Base-by-base conservation (phyloP, 192 early-diverging fungal genomes). In the Mortierella antarctica region DNA sequence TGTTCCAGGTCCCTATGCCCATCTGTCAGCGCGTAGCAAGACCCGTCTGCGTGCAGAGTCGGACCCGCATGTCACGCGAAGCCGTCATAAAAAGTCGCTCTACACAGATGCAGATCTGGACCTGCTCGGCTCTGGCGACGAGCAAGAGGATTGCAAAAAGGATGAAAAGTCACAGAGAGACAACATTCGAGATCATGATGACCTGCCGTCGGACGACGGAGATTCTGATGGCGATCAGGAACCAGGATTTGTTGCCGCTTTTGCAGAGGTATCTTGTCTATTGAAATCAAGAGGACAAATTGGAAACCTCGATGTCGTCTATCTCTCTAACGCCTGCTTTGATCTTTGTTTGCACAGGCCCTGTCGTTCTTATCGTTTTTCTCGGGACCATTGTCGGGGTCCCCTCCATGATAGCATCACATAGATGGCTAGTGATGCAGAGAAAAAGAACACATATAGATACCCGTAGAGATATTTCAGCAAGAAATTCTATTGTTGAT, bases 91-190 rank as follows among this genome's bases (percentile, higher is more conserved):
- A 55, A 80, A 72, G 13, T 80, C 77, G 20, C 65, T 72, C 11
- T 80, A 80, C 14, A 80, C 77, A 5, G 77, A 80, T 49, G 77
- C 59, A 7, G 77, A 80, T 39, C 47, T 80, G 70, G 77, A 80
- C 51, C 52, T 80, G 53, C 50, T 80, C 5, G 77, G 58, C 5
- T 80, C 77, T 10, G 77, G 59, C 17, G 65, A 62, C 31, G 70
- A 61, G 15, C 17, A 39, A 4, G 61, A 57, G 15, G 57, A 39
- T 0, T 45, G 41, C n/a, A 51, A 62, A 6, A 54, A 65, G 2
- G 63, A 73, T 53, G 31, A 52, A 9, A 44, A 58, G 6, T 18
- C n/a, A 12, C 20, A 20, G 48, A 6, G 46, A 18, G 41, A 63
- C 2, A 45, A 71, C n/a, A 65, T 62, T 69, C 53, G 42, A 20